Percentiles rank a stretch among this genome's conserved stretches.
phyloP scores from a whole-genome alignment of 768 basidiomycete species.

The Amanita inopinata region DNA sequence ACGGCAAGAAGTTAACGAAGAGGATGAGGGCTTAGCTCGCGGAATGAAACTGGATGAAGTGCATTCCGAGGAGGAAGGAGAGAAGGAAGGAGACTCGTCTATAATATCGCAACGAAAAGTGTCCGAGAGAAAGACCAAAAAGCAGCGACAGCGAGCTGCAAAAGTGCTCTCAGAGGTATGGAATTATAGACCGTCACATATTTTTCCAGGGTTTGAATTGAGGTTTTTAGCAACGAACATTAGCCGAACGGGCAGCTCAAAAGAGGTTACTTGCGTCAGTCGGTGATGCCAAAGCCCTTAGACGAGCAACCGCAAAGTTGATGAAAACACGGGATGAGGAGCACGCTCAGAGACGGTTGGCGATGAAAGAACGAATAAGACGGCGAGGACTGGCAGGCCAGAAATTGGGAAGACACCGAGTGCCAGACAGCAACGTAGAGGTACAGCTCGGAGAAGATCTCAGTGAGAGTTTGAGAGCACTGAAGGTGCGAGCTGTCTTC shows the following conservation, averaged over 20 bases:
- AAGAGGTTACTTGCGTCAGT: conserved; percentile 58
- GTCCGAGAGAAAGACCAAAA: conserved; percentile 32
- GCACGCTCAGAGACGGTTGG: conserved; percentile 31
- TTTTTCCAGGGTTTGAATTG: not conserved
- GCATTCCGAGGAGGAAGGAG: conserved; percentile 29
- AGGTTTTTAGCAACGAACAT: conserved; percentile 45
- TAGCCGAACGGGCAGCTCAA: conserved; percentile 46
- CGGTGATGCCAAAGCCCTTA: conserved; percentile 41
- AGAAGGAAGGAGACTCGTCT: conserved; percentile 18
- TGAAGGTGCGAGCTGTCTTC: conserved; percentile 55
- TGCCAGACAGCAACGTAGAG: conserved; percentile 57
- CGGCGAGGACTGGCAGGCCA: conserved; percentile 59
- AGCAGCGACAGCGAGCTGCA: conserved; percentile 59
- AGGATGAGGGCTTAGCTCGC: conserved; percentile 29
- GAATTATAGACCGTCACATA: conserved; percentile 1
- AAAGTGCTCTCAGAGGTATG: conserved; percentile 55
- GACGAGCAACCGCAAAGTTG: conserved; percentile 28
- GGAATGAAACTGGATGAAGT: conserved; percentile 60
- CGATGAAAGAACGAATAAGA: conserved; percentile 39
- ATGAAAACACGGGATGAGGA: conserved; percentile 32
- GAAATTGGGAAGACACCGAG: conserved; percentile 71
- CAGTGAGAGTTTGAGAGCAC: conserved; percentile 68
- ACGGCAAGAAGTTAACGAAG: conserved; percentile 22
- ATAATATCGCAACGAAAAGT: conserved; percentile 25
- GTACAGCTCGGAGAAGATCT: conserved; percentile 91